These are phyloP conservation scores for Tetracentron sinense DNA, from an alignment of 164 flowering plant species.

Conservation along the genomic window DNA sequence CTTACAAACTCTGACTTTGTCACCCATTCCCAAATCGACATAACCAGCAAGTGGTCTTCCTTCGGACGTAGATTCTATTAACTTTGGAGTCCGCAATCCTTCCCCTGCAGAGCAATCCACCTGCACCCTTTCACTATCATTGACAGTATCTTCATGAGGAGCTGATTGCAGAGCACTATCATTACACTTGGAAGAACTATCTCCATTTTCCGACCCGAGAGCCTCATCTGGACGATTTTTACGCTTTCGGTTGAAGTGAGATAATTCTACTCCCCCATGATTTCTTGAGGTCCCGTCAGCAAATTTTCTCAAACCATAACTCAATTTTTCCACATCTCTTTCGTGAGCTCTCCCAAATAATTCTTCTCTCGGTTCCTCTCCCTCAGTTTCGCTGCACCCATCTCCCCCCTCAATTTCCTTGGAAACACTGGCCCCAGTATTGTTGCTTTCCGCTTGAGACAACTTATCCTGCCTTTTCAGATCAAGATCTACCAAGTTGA, in stretches of 20 bases:
- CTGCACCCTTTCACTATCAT: conserved; percentile 14
- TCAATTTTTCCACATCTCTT: conserved; percentile 17
- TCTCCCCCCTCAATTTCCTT: conserved; percentile 16
- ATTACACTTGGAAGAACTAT: conserved; percentile 10
- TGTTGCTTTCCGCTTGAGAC: conserved; percentile 10
- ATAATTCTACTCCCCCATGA: conserved; percentile 7
- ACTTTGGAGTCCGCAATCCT: conserved; percentile 9
- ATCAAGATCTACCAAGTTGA: conserved; percentile 28
- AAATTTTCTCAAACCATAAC: no score
- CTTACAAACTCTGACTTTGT: conserved; percentile 6
- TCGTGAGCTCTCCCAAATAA: conserved; percentile 7
- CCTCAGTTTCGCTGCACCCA: conserved; percentile 15
- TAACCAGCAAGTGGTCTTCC: conserved; percentile 10
- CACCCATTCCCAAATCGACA: conserved; percentile 9
- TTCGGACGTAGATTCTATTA: conserved; percentile 14
- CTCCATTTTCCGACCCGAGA: conserved; percentile 10
- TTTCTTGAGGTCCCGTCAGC: conserved; percentile 5
- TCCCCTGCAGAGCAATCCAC: conserved; percentile 13
- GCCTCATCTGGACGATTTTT: conserved; percentile 7
- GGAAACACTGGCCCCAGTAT: conserved; percentile 7
- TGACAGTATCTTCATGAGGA: conserved; percentile 10
- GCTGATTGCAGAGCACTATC: no score
- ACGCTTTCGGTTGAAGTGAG: conserved; percentile 14
- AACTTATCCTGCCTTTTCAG: conserved; percentile 13
- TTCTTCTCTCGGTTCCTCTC: conserved; percentile 12